Evolutionary conservation across 2,329 filamentous ascomycete genomes (phyloP).

Genomic region (Aspergillus glaucus): DNA sequence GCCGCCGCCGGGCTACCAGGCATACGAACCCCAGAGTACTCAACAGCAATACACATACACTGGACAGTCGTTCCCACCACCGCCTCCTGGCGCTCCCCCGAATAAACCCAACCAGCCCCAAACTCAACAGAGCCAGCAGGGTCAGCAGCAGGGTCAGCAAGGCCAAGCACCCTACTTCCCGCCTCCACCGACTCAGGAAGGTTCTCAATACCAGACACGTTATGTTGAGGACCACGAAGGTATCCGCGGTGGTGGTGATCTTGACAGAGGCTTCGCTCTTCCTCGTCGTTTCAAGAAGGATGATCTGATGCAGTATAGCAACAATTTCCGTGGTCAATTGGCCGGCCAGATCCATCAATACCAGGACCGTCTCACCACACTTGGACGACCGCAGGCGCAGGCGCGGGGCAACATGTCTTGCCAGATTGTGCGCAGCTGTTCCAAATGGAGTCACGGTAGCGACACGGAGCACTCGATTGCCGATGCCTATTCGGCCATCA

Average conservation of each 20-base stretch:
- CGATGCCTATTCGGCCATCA: conserved; percentile 78
- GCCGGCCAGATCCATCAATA: conserved; percentile 41
- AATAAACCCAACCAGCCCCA: conserved; percentile 7
- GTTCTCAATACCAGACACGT: conserved; percentile 26
- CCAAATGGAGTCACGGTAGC: conserved; percentile 96
- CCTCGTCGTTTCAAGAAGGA: conserved; percentile 27
- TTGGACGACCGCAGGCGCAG: conserved; percentile 18
- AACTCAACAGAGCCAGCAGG: conserved; percentile 1
- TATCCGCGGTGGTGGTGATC: conserved; percentile 26
- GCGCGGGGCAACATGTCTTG: conserved; percentile 31
- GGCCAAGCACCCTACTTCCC: conserved; percentile 36
- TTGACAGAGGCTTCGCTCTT: conserved; percentile 27
- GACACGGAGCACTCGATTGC: conserved; percentile 74
- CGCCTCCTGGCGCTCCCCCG: conserved; percentile 31
- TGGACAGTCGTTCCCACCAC: conserved; percentile 34
- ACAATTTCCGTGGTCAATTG: conserved; percentile 33
- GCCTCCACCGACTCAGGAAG: conserved; percentile 33
- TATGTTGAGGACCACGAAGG: conserved; percentile 30
- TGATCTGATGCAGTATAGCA: conserved; percentile 33
- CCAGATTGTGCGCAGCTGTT: conserved; percentile 64
- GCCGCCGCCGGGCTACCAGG: conserved; percentile 2
- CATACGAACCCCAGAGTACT: conserved; percentile 7
- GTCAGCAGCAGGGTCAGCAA: conserved; percentile 18
- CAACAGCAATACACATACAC: conserved; percentile 20
- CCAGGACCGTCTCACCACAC: conserved; percentile 30